A percentile compares a stretch with the other conserved stretches of the same genome.
These are phyloP conservation scores for Penicillium sp. DNA, from an alignment of 2,329 filamentous ascomycete genomes.

Conservation along the genomic window DNA sequence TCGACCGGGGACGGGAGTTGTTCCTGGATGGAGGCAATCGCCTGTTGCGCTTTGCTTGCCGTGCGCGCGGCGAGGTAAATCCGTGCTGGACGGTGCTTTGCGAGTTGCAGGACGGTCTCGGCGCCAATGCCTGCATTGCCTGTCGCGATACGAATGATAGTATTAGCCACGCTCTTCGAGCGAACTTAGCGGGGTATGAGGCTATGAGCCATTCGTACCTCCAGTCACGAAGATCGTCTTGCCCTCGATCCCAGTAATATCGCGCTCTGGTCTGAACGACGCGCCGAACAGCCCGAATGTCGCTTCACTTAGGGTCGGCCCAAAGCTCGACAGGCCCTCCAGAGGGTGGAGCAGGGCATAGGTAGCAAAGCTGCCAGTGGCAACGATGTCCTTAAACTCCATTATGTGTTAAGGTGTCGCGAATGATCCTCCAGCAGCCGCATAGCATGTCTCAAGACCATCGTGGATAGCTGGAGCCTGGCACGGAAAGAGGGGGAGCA, in stretches of 20 bases:
- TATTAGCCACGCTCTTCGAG: neutral
- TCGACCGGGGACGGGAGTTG: conserved; percentile 36
- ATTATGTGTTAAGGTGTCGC: conserved; percentile 7
- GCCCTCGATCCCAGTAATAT: conserved; percentile 50
- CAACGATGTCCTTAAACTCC: conserved; percentile 19
- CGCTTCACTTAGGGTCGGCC: conserved; percentile 39
- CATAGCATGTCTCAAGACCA: neutral
- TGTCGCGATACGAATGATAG: conserved; percentile 13
- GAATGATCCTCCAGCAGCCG: neutral
- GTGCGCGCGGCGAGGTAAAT: conserved; percentile 59
- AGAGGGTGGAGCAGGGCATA: conserved; percentile 32
- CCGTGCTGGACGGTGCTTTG: conserved; percentile 54
- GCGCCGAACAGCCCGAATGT: conserved; percentile 37
- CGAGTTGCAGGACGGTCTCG: conserved; percentile 51
- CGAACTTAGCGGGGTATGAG: neutral
- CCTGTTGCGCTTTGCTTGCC: conserved; percentile 44
- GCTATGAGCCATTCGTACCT: conserved; percentile 35
- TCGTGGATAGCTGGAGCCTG: neutral
- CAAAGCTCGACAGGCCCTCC: conserved; percentile 34
- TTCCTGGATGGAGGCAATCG: conserved; percentile 47
- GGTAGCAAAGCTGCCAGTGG: conserved; percentile 19
- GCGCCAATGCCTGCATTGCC: conserved; percentile 52
- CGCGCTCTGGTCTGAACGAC: conserved; percentile 46
- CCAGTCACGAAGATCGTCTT: conserved; percentile 58
- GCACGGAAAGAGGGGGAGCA: neutral